Evolutionary conservation across 805 yeast genomes (phyloP), one percentile per base, ranked within the genome.

Genomic region (Candida succiphila): DNA sequence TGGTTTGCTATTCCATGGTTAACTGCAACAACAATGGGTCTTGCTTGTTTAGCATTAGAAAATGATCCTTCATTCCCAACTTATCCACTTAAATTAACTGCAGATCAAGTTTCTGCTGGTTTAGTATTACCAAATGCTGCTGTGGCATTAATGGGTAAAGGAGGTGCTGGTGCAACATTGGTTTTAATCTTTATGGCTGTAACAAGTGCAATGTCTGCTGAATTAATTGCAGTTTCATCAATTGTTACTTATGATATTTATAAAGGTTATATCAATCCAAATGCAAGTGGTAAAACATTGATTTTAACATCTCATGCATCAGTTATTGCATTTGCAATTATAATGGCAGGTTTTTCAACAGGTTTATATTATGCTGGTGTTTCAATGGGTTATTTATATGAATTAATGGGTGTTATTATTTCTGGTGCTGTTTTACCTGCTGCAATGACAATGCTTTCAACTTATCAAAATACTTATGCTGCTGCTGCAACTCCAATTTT

Each of bases 1-100:
- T 87, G 96, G 95, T 80, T 84, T 52, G 88, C 94, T 7, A 78
- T 87, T 43, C 96, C 96, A 30, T 79, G 78, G 65, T 68, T 83
- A 37, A 69, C 76, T 33, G 82, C 94, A 13, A 78, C 89, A 2
- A 81, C 94, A 7, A 69, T 85, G 81, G 95, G 96, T 10, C 61
- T 86, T n/a, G 85, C 88, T 16, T 84, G 84, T 34, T 58, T 83
- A 37, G 79, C 85, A 16, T 63, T 86, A 33, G 89, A 85, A 58
- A 56, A 62, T 32, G 65, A 73, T 22, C 79, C 86, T 18, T 49
- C 66, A 3, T 85, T 87, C 76, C 94, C 94, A 43, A 78, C 86
- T 5, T 85, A 77, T 53, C 94, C 94, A 25, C 55, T 70, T 29
- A 62, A 65, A 36, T 65, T 87, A 63, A 61, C 81, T 17, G 38